phyloP scores from a whole-genome alignment of 164 flowering plant genomes.

The Magnolia changhungtana region DNA sequence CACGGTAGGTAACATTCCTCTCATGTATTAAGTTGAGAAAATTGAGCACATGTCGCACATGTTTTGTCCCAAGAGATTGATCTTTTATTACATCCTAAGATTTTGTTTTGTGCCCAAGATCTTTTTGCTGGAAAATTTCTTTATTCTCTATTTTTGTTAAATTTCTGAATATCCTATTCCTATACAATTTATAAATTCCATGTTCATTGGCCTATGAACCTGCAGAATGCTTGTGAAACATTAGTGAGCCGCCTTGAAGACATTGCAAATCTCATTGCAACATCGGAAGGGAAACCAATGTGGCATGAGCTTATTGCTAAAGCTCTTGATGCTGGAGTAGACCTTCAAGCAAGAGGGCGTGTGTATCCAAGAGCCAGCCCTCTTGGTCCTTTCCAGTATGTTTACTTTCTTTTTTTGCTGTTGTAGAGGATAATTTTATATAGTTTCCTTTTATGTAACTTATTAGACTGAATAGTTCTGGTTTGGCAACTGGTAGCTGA shows the following conservation, averaged over 20 bases:
- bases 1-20: too few species aligned
- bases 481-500: not conserved
- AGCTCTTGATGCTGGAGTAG: slow-evolving; percentile 11
- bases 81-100: too few species aligned
- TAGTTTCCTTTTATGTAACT: not conserved
- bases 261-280: slow-evolving; percentile 5
- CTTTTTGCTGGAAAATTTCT: not conserved
- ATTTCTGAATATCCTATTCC: not conserved
- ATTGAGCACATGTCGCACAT: too few species aligned
- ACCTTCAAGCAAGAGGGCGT: slow-evolving; percentile 14
- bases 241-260: slow-evolving; percentile 6
- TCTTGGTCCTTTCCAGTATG: slow-evolving; percentile 12
- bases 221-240: slow-evolving; percentile 13
- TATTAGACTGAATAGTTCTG: not conserved
- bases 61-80: too few species aligned
- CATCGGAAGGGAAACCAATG: slow-evolving; percentile 6
- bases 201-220: not conserved
- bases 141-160: not conserved
- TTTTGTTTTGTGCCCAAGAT: not conserved
- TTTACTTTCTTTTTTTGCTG: not conserved
- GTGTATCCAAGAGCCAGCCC: slow-evolving; percentile 7
- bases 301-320: slow-evolving; percentile 11
- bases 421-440: not conserved
- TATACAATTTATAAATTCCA: not conserved
- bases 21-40: too few species aligned